phyloP scores from a whole-genome alignment of 768 basidiomycete species.

The Rubroboletus satanas region DNA sequence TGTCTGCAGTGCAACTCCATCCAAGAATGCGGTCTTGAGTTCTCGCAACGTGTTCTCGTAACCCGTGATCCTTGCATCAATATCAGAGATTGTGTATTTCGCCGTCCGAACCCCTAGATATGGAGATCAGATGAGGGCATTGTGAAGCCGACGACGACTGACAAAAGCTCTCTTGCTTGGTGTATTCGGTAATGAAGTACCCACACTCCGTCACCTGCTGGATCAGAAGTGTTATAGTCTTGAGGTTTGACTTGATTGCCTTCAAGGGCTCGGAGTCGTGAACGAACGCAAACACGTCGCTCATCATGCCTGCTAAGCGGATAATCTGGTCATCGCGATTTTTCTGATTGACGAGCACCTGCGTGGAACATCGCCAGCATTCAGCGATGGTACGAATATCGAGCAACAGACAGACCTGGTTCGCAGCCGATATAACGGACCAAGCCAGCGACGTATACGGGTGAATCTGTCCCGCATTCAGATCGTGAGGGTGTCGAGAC shows the following conservation, averaged over 20 bases:
- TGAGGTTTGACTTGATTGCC: background rate
- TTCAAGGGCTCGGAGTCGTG: background rate
- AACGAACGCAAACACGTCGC: background rate
- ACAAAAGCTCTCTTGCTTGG: background rate
- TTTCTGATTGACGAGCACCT: background rate
- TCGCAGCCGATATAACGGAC: no score
- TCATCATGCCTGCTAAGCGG: background rate
- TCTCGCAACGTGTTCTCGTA: no score
- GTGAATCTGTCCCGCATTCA: background rate
- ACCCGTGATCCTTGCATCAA: no score
- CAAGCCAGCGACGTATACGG: no score
- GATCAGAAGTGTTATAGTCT: background rate
- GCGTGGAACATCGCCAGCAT: background rate
- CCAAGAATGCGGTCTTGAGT: no score
- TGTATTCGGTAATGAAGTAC: slow-evolving; percentile 5
- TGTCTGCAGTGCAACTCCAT: no score
- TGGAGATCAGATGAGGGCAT: background rate
- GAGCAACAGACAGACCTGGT: background rate
- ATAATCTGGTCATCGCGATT: background rate
- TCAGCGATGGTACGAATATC: background rate
- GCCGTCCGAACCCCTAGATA: background rate
- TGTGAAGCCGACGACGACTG: background rate
- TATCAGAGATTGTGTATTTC: no score
- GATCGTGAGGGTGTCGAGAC: background rate
- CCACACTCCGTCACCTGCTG: slow-evolving; percentile 11